phyloP scores from a whole-genome alignment of 352 stramenopile genomes.

The Globisporangium sylvaticum region DNA sequence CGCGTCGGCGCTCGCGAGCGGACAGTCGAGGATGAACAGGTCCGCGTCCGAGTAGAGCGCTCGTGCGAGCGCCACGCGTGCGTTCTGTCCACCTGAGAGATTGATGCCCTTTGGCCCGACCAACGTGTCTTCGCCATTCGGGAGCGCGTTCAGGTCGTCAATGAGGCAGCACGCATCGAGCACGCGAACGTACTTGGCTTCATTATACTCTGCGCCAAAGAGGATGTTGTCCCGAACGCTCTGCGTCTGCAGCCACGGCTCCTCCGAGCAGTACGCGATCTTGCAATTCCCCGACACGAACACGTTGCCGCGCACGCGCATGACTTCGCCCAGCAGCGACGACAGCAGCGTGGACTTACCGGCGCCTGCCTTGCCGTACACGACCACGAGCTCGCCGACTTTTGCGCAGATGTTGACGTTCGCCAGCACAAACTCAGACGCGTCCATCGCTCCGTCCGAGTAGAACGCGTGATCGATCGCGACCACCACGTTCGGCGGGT shows the following conservation, averaged over 20 bases:
- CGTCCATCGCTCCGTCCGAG: slow-evolving; percentile 26
- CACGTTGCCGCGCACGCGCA: slow-evolving; percentile 23
- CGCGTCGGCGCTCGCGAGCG: slow-evolving; percentile 27
- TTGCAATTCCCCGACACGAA: slow-evolving; percentile 25
- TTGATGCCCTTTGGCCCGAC: slow-evolving; percentile 19
- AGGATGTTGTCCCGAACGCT: slow-evolving; percentile 93
- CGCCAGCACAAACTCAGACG: slow-evolving; percentile 18
- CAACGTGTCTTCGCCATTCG: slow-evolving; percentile 30
- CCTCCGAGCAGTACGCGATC: slow-evolving; percentile 78
- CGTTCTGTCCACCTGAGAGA: slow-evolving; percentile 30
- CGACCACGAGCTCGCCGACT: slow-evolving; percentile 31
- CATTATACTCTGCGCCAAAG: slow-evolving; percentile 72
- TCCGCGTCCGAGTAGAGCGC: slow-evolving; percentile 37
- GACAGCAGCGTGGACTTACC: slow-evolving; percentile 41
- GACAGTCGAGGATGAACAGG: slow-evolving; percentile 34
- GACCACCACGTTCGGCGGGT: slow-evolving; percentile 19
- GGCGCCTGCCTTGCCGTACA: slow-evolving; percentile 31
- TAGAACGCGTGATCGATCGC: slow-evolving; percentile 26
- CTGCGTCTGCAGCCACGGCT: slow-evolving; percentile 93
- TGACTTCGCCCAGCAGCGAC: slow-evolving; percentile 32
- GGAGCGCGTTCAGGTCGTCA: slow-evolving; percentile 34
- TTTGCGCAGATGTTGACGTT: slow-evolving; percentile 29
- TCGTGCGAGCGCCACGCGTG: slow-evolving; percentile 32
- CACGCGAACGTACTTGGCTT: slow-evolving; percentile 36
- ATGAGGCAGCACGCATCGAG: slow-evolving; percentile 50